Evolutionary conservation across 1,139 yeast genomes (phyloP).

Genomic region (Suhomyces bolitotheri): DNA sequence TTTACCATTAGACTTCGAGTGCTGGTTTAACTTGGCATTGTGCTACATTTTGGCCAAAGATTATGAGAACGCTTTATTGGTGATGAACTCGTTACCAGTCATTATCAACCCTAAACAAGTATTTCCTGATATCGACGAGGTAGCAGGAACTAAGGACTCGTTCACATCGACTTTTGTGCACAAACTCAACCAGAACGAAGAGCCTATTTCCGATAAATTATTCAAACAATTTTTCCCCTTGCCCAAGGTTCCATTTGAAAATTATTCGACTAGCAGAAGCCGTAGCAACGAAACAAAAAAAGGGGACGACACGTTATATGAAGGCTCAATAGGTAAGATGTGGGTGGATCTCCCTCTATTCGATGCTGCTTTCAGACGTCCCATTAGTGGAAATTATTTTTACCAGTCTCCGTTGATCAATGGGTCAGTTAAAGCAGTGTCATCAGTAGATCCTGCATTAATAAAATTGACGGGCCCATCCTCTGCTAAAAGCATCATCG

Average conservation of each 20-base stretch:
- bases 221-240: slow-evolving; percentile 36
- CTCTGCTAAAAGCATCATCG: slow-evolving; percentile 28
- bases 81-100: slow-evolving; percentile 40
- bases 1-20: slow-evolving; percentile 45
- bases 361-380: slow-evolving; percentile 37
- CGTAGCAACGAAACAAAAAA: slow-evolving; percentile 1
- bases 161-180: slow-evolving; percentile 30
- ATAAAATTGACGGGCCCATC: slow-evolving; percentile 33
- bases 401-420: slow-evolving; percentile 39
- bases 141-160: slow-evolving; percentile 35
- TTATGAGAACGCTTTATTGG: slow-evolving; percentile 32
- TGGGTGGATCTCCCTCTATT: slow-evolving; percentile 37
- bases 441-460: slow-evolving; percentile 38
- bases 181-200: slow-evolving; percentile 24
- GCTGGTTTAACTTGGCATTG: slow-evolving; percentile 40
- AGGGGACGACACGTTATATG: slow-evolving; percentile 10
- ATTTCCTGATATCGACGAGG: slow-evolving; percentile 22
- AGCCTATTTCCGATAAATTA: slow-evolving; percentile 33
- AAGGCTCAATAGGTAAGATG: slow-evolving; percentile 32
- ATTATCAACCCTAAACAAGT: slow-evolving; percentile 16
- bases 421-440: slow-evolving; percentile 35
- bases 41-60: slow-evolving; percentile 36
- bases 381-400: slow-evolving; percentile 37
- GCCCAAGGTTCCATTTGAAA: slow-evolving; percentile 20
- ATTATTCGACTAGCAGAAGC: slow-evolving; percentile 6